Evolutionary conservation across 2,329 filamentous ascomycete genomes (phyloP), one percentile per base, ranked within the genome.

Genomic region (Microsporum ferrugineum): DNA sequence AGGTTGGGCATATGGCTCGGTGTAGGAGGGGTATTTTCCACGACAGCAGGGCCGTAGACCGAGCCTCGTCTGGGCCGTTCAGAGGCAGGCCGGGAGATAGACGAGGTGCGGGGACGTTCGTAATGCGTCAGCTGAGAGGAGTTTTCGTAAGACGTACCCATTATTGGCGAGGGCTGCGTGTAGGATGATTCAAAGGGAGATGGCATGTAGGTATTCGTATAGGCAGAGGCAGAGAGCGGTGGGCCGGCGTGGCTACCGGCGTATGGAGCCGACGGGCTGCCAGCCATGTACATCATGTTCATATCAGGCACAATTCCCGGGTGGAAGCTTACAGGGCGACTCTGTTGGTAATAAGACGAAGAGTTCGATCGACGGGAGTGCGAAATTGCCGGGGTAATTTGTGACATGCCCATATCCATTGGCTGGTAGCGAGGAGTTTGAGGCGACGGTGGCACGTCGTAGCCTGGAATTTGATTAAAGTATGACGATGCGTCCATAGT

Each of bases 241-340:
- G 73, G 74, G 0, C 73, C 73, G 63, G 70, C 69, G 14, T 73
- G 73, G 43, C 43, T 47, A 7, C 23, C 17, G 1, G 12, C 49
- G 33, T 64, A 47, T 17, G 64, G 33, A 33, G 65, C 55, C 14
- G 63, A 62, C 39, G 61, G 61, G 55, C 63, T 65, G 64, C 72
- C 66, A 53, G 68, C 66, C 34, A 68, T 64, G 45, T 63, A 63
- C 55, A 70, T 66, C 65, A 71, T 66, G 5, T 65, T 66, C 65
- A 71, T 68, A 41, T 72, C 71, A 34, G 70, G 71, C 23, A 63
- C 63, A 34, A 67, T 63, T 7, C 70, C 72, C 17, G 57, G 41
- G 63, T 77, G 74, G 61, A 70, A 75, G 61, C 75, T 77, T 57
- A 73, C 61, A 12, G 76, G 75, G 58, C 74, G 70, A 63, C 67